A percentile compares a stretch with the other conserved stretches of the same genome.
phyloP scores from a whole-genome alignment of 495 filamentous ascomycete genomes.

The Chaetomium tenue region DNA sequence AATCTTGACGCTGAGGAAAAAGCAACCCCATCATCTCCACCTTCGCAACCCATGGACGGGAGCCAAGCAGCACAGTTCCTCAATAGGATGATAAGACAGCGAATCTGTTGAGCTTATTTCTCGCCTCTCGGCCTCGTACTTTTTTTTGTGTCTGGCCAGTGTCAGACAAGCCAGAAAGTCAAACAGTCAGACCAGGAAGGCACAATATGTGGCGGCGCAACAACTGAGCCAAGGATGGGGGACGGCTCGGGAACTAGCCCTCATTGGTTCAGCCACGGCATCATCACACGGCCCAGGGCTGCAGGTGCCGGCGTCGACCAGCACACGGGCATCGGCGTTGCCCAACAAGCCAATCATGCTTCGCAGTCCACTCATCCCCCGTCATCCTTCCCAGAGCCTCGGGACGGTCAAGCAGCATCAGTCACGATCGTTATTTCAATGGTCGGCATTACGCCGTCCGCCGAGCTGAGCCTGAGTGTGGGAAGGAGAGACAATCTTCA shows the following conservation, averaged over 20 bases:
- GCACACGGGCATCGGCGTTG: neutral
- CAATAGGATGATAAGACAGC: neutral
- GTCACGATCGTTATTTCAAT: neutral
- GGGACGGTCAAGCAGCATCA: constrained; percentile 6
- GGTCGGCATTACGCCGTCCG: neutral
- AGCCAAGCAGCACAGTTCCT: neutral
- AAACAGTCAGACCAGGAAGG: neutral
- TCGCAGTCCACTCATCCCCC: neutral
- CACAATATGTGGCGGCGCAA: constrained; percentile 1
- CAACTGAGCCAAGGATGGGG: neutral
- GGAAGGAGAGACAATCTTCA: neutral
- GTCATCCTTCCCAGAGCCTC: constrained; percentile 13
- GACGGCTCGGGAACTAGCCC: neutral
- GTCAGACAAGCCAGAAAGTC: neutral
- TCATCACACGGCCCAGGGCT: constrained; percentile 8
- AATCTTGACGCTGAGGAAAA: neutral
- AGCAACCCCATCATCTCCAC: neutral
- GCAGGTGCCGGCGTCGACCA: neutral
- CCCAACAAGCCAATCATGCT: constrained; percentile 9
- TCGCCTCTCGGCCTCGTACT: neutral
- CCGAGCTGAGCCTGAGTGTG: neutral
- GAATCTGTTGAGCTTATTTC: too few species aligned
- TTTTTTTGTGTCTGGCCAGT: neutral
- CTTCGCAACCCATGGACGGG: neutral
- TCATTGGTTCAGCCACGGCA: constrained; percentile 1